phyloP scores from a whole-genome alignment of 75 land plant species.

The Chamaecyparis obtusa region DNA sequence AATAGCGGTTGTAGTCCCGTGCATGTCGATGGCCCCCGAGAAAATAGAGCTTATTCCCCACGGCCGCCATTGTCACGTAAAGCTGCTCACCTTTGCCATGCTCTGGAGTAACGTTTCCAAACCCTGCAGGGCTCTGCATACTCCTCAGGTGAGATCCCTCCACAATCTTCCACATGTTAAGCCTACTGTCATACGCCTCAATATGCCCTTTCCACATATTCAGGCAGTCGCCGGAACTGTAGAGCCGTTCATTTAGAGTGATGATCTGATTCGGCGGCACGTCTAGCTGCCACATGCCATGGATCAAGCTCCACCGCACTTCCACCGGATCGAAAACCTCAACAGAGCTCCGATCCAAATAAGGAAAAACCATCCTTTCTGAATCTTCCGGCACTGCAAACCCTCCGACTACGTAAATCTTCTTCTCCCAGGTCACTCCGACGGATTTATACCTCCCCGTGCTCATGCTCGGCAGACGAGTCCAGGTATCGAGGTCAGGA shows the following conservation, averaged over 20 bases:
- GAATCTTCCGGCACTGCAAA: slow-evolving; percentile 23
- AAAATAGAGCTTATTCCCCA: slow-evolving; percentile 33
- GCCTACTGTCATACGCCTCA: slow-evolving; percentile 35
- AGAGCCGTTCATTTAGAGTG: slow-evolving; percentile 20
- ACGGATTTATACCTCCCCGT: slow-evolving; percentile 40
- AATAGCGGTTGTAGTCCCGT: background rate
- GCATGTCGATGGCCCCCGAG: slow-evolving; percentile 29
- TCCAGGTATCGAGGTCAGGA: slow-evolving; percentile 30
- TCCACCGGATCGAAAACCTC: slow-evolving; percentile 35
- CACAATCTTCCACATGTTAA: slow-evolving; percentile 43
- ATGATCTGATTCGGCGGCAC: slow-evolving; percentile 58
- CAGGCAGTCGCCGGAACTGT: slow-evolving; percentile 50
- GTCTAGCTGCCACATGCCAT: slow-evolving; percentile 52
- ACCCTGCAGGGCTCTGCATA: background rate
- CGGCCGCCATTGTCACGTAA: slow-evolving; percentile 39
- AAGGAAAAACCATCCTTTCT: background rate
- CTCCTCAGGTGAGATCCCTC: slow-evolving; percentile 24
- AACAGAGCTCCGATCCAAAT: slow-evolving; percentile 39
- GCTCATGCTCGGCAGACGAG: slow-evolving; percentile 29
- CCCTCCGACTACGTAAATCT: slow-evolving; percentile 39
- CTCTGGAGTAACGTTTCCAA: background rate
- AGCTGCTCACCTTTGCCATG: background rate
- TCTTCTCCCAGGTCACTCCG: slow-evolving; percentile 42
- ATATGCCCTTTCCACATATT: slow-evolving; percentile 45
- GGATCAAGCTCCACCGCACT: slow-evolving; percentile 27